Conservation (phyloP, 2,329 filamentous ascomycete genomes). For the Colletotrichum agaves region DNA sequence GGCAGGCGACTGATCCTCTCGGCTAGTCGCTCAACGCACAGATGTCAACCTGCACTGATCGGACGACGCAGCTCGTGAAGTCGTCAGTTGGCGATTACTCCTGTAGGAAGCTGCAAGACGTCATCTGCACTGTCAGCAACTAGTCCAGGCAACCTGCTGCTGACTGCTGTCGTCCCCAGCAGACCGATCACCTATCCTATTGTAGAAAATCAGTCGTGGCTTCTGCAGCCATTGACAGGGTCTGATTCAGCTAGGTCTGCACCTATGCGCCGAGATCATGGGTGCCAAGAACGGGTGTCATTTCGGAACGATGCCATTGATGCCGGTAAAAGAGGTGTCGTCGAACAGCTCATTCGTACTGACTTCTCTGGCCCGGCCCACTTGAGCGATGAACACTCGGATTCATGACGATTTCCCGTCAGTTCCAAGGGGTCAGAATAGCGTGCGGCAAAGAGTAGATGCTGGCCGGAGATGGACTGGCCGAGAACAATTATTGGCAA, state of each 20-base stretch:
- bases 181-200: constrained; percentile 2
- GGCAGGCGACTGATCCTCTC: no score
- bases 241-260: background rate
- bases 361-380: background rate
- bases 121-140: constrained; percentile 7
- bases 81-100: background rate
- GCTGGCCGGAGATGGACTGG: constrained; percentile 13
- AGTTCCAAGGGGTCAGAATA: background rate
- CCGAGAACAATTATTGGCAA: background rate
- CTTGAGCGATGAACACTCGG: background rate
- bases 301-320: background rate
- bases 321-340: background rate
- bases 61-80: background rate
- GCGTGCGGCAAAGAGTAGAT: background rate
- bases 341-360: background rate
- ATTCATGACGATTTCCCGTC: background rate
- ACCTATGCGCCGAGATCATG: background rate
- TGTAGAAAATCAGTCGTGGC: background rate
- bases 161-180: background rate
- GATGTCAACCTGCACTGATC: background rate
- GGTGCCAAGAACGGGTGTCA: background rate
- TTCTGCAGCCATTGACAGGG: background rate
- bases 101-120: background rate
- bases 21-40: background rate
- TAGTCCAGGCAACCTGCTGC: background rate